Evolutionary conservation across 306 rosid genomes (phyloP).

Genomic region (Cyamopsis tetragonoloba): DNA sequence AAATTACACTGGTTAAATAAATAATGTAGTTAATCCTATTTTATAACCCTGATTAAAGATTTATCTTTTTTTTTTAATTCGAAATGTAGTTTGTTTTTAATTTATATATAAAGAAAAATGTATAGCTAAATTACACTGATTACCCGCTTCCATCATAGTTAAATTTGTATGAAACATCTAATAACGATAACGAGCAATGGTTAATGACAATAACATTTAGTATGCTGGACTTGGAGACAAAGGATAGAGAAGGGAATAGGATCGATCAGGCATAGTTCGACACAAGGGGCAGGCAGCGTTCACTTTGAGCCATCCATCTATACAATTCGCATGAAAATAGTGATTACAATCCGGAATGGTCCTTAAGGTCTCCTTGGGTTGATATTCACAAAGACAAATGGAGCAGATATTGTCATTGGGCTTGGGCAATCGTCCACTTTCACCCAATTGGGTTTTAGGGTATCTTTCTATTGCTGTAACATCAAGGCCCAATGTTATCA

Average conservation of each 20-base stretch:
- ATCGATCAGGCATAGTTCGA: constrained; percentile 17
- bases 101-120: not conserved
- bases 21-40: not conserved
- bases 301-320: constrained; percentile 69
- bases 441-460: constrained; percentile 55
- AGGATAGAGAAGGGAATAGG: not conserved
- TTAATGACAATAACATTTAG: no score
- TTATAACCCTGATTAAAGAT: not conserved
- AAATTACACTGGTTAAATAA: not conserved
- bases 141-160: not conserved
- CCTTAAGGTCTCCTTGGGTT: constrained; percentile 54
- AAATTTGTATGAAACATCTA: not conserved
- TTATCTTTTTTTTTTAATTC: not conserved
- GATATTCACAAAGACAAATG: constrained; percentile 62
- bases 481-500: constrained; percentile 44
- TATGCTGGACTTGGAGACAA: not conserved
- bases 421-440: constrained; percentile 52
- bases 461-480: constrained; percentile 48
- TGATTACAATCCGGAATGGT: constrained; percentile 68
- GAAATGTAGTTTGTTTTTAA: not conserved
- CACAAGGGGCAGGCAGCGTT: constrained; percentile 41
- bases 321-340: constrained; percentile 58
- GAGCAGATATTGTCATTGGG: constrained; percentile 53
- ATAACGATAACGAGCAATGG: not conserved
- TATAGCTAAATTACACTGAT: not conserved